Base-by-base conservation (phyloP, 2,329 filamentous ascomycete genomes). In the Ceratocystis diversiconidia region DNA sequence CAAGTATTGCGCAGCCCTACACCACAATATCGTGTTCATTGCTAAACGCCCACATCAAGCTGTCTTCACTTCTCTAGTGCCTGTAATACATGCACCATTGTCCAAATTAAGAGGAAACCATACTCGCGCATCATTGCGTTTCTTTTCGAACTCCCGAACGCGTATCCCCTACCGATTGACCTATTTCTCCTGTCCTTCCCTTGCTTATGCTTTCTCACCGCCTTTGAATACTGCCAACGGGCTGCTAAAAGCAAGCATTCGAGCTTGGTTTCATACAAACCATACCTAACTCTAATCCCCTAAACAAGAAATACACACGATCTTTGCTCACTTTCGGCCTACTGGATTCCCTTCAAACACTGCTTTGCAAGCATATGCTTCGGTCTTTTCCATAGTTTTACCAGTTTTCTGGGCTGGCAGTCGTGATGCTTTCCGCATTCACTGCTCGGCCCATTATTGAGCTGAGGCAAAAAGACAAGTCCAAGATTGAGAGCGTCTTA, bases 391-490 rank as follows among this genome's bases (percentile, higher is more conserved):
- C 68, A 67, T 66, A 70, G 69, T 69, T 67, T 68, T 67, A 69
- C 69, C 70, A 72, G 72, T 72, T 67, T 46, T 71, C 70, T 69
- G 76, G 75, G 78, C 77, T 78, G 76, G 75, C 72, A 70, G 70
- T 72, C 75, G 80, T 79, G 76, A 96, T 96, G 94, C 87, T 99
- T 77, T 95, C 92, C 77, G 94, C 94, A 74, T 99, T 99, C 78
- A 95, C 89, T 71, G 92, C 94, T 79, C 89, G 90, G 73, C 89
- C 92, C 69, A 92, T 99, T 75, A 89, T 97, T 81, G 94, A 99
- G 88, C 88, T 99, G 72, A 92, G 89, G 79, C 86, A 86, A 76
- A 87, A 90, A 76, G 92, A 97, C 84, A 96, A 95, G 80, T 95
- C 90, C 70, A 94, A 88, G 80, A 96, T 99, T 77, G 94, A 99